Evolutionary conservation across 495 filamentous ascomycete genomes (phyloP), one percentile per base, ranked within the genome.

Genomic region (Penicillium robsamsonii): DNA sequence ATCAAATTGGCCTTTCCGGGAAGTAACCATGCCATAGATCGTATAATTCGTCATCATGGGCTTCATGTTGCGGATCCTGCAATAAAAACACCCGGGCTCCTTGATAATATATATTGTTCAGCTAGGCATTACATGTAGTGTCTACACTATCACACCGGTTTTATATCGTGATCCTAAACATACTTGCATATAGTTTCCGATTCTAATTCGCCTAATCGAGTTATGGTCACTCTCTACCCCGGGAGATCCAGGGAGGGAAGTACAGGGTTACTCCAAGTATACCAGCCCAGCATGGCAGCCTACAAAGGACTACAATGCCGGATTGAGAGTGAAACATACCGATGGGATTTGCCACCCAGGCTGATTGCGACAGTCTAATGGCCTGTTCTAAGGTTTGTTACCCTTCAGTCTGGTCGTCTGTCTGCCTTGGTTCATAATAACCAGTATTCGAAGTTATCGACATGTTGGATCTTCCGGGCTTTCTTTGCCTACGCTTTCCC

Each of bases 1-100:
- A 46, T 55, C 51, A 46, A 57, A 33, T 60, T 25, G 18, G 37
- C 8, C 6, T 35, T 37, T 13, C 10, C 1, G 2, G 48, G 48
- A 20, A 38, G 20, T 50, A 8, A 30, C 4, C 5, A n/a, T n/a
- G 50, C 20, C 20, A 53, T 33, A 0, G 1, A 18, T 8, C 4
- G 6, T 31, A 11, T 45, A 29, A 37, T 37, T 45, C 29, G 50
- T 41, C 20, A 15, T 52, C 11, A 5, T 11, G 1, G 17, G 25
- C 11, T 43, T 22, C 12, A 24, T 17, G 2, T 27, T 30, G 27
- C 2, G 5, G 9, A 24, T n/a, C 4, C 24, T 13, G 2, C 25
- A 24, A 7, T 22, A 24, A 7, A 15, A 3, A 2, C 15, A 25
- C 42, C 22, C 10, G 18, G 44, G 38, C 38, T 20, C 17, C 17